Base-by-base conservation (phyloP, 495 filamentous ascomycete species). In the Acidomyces sp. region DNA sequence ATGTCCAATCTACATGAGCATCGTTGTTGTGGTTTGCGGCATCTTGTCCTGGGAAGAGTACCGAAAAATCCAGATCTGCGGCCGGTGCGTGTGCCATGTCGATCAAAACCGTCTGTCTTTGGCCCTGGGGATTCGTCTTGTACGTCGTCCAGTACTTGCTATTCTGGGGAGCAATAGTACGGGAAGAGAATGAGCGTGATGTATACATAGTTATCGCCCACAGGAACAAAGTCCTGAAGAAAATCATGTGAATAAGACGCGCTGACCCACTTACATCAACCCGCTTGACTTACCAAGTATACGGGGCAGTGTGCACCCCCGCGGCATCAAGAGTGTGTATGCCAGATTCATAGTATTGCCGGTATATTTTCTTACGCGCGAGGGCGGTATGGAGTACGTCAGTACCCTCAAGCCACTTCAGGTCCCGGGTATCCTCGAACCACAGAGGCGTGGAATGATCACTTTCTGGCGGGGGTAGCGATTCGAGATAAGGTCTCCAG, bases 191-290 rank as follows among this genome's bases (percentile, higher is more conserved):
- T 16, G 57, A 58, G 7, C 78, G 65, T 1, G 77, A 79, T 4
- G 66, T 64, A 41, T 77, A 69, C 9, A 80, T 70, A 0, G 74
- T 74, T 5, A 72, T 68, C 15, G 78, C 72, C 77, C 77, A 80
- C 3, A 72, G 54, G 52, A 74, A 79, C 21, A 79, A 53, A 18
- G 74, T 66, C 76, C 75, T 79, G 46, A 0, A 41, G 58, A 37
- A 49, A 28, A 17, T n/a, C n/a, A n/a, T n/a, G n/a, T n/a, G n/a
- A n/a, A n/a, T n/a, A n/a, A n/a, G n/a, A n/a, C n/a, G n/a, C n/a
- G n/a, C n/a, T n/a, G n/a, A n/a, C n/a, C n/a, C n/a, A n/a, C n/a
- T n/a, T n/a, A n/a, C n/a, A n/a, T n/a, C n/a, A n/a, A n/a, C n/a
- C n/a, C n/a, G n/a, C n/a, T 27, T 6, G 24, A 43, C 55, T 57